Base-by-base conservation (phyloP, 1,284 basidiomycete species). In the Boletus smithii region DNA sequence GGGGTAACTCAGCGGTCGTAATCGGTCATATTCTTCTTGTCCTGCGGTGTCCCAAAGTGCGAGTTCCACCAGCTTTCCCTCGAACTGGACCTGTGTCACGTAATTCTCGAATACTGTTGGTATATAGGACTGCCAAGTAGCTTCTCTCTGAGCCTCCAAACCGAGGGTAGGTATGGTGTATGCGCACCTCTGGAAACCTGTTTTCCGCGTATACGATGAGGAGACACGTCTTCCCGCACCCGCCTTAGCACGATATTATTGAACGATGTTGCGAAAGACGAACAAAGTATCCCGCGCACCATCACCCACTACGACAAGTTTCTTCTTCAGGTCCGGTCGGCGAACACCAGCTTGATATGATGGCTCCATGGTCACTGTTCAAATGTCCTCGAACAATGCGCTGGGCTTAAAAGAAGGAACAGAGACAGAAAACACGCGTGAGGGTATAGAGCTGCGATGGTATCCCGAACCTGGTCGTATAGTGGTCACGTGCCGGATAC, bases 21-120 rank as follows among this genome's bases (percentile, higher is more conserved):
- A 75, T 54, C 95, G 80, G 69, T 98, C 95, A 69, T 97, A 98
- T 73, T 98, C 95, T 72, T 98, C 95, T 70, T 98, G 95, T 16
- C 95, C 95, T 5, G 95, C 95, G 1, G 95, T 98, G 71, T 98
- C 95, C 95, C 95, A 99, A 27, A 99, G 76, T 5, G 95, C 94
- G 29, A 98, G 80, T 69, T 98, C 95, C 58, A 98, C 85, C 38
- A 84, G 76, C 71, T 95, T 97, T 47, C 88, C 85, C 34, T 97
- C 93, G 58, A 87, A 89, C 34, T 85, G 78, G 42, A 97, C 86
- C 59, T 89, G 83, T 9, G 95, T 95, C 48, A 97, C 90, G 62
- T 94, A 90, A 79, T 95, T 97, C 71, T 99, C 95, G 67, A 99
- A 99, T 8, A 99, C 95, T 17, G 95, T 99, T 20, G 95, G 95